These are phyloP conservation scores for Pseudofabraea citricarpa DNA, from an alignment of 2,329 filamentous ascomycete genomes.

Conservation along the genomic window DNA sequence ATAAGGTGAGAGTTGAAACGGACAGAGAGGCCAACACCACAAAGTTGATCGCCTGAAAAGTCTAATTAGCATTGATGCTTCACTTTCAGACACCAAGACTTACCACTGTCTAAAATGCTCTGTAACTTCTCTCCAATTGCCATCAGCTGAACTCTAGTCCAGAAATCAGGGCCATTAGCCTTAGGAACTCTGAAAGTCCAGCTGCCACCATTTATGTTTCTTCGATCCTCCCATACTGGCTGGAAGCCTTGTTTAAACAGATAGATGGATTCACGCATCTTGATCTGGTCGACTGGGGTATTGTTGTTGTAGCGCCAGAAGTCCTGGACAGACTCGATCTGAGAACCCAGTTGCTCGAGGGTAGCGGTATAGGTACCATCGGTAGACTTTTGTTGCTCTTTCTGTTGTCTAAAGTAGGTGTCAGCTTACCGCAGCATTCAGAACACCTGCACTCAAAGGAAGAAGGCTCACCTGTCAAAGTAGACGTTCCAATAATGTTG, in stretches of 20 bases:
- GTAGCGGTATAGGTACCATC: slow-evolving; percentile 26
- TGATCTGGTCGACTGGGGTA: slow-evolving; percentile 70
- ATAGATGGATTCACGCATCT: slow-evolving; percentile 73
- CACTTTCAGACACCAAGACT: slow-evolving; percentile 22
- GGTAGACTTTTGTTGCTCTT: slow-evolving; percentile 30
- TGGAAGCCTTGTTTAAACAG: slow-evolving; percentile 75
- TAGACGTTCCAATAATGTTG: slow-evolving; percentile 78
- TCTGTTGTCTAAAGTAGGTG: slow-evolving; percentile 23
- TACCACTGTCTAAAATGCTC: slow-evolving; percentile 65
- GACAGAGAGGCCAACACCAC: slow-evolving; percentile 81
- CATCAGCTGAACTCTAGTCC: slow-evolving; percentile 75
- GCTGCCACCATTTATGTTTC: slow-evolving; percentile 79
- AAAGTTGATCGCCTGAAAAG: slow-evolving; percentile 71
- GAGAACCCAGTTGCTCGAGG: slow-evolving; percentile 57
- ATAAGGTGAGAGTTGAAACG: slow-evolving; percentile 87
- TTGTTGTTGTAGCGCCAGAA: slow-evolving; percentile 84
- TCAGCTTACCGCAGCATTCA: neutral
- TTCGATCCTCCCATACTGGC: slow-evolving; percentile 79
- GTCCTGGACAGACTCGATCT: slow-evolving; percentile 77
- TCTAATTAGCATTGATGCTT: neutral
- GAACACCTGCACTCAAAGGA: neutral
- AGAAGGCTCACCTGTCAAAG: slow-evolving; percentile 52
- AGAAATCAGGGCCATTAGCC: slow-evolving; percentile 65
- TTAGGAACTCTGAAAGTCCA: slow-evolving; percentile 93
- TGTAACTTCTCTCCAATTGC: slow-evolving; percentile 81